Percentiles rank a stretch among this genome's conserved stretches.
Evolutionary conservation across 768 basidiomycete genomes (phyloP).

Genomic region (Clitopilus passeckerianus): DNA sequence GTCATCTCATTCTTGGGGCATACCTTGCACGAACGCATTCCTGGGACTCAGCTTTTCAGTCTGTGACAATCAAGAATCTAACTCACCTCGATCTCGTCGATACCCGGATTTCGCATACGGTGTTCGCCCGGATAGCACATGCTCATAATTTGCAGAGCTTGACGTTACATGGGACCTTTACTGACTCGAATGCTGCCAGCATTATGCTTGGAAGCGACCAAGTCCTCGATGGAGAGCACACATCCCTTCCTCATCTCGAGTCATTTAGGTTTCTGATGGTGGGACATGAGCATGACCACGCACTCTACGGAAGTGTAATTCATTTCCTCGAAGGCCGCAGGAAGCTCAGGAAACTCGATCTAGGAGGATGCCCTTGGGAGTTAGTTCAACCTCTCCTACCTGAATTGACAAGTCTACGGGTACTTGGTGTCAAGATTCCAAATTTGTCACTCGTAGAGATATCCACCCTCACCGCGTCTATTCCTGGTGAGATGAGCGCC

Average conservation of each 20-base stretch:
- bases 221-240: conserved; percentile 51
- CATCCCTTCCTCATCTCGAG: conserved; percentile 58
- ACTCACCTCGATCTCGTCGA: conserved; percentile 70
- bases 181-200: conserved; percentile 49
- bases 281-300: conserved; percentile 53
- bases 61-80: conserved; percentile 57
- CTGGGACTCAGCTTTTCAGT: conserved; percentile 64
- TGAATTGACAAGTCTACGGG: conserved; percentile 44
- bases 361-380: conserved; percentile 66
- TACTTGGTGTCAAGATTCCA: conserved; percentile 53
- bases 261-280: conserved; percentile 61
- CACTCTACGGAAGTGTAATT: conserved; percentile 48
- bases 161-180: conserved; percentile 63
- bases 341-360: conserved; percentile 49
- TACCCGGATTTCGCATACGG: conserved; percentile 60
- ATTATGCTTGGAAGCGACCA: conserved; percentile 62
- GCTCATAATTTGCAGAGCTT: conserved; percentile 57
- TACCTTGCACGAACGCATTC: conserved; percentile 60
- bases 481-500: conserved; percentile 46
- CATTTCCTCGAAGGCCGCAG: conserved; percentile 47
- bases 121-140: conserved; percentile 58
- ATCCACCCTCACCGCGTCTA: conserved; percentile 28
- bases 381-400: conserved; percentile 47
- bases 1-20: conserved; percentile 65
- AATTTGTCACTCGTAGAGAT: conserved; percentile 37